A percentile compares a stretch with the other conserved stretches of the same genome.
phyloP scores from a whole-genome alignment of 768 basidiomycete species.

The Mycena latifolia region DNA sequence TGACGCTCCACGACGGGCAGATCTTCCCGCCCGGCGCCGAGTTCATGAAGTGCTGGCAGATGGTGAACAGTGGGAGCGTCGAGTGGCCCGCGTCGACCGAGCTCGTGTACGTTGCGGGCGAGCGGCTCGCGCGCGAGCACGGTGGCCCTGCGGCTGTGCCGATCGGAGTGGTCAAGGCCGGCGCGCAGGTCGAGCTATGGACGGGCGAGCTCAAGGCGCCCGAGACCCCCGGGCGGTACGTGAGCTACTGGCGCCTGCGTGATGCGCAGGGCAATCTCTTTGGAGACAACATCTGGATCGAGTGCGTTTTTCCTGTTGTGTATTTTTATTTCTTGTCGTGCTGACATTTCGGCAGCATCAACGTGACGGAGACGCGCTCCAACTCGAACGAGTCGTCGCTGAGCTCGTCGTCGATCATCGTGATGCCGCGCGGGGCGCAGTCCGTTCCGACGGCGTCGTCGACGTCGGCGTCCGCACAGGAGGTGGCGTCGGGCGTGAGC shows the following conservation, averaged over 20 bases:
- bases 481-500: conserved; percentile 7
- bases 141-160: conserved; percentile 48
- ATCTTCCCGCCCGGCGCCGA: conserved; percentile 85
- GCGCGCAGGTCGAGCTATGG: conserved; percentile 72
- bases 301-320: conserved; percentile 61
- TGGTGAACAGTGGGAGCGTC: conserved; percentile 71
- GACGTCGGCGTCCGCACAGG: too few species aligned
- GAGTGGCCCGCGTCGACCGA: conserved; percentile 80
- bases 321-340: not conserved
- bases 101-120: conserved; percentile 79
- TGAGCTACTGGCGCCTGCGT: conserved; percentile 81
- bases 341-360: conserved; percentile 60
- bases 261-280: conserved; percentile 72
- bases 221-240: conserved; percentile 77
- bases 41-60: conserved; percentile 87
- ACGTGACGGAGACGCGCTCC: conserved; percentile 67
- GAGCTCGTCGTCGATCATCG: conserved; percentile 75
- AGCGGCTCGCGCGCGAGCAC: conserved; percentile 59
- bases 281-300: conserved; percentile 83
- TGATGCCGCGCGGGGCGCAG: conserved; percentile 63
- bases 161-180: conserved; percentile 70
- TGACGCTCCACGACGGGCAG: conserved; percentile 82
- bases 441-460: conserved; percentile 45
- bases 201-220: conserved; percentile 88
- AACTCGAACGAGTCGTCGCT: conserved; percentile 53